phyloP scores from a whole-genome alignment of 2,329 filamentous ascomycete genomes.

The Botrytis fabae region DNA sequence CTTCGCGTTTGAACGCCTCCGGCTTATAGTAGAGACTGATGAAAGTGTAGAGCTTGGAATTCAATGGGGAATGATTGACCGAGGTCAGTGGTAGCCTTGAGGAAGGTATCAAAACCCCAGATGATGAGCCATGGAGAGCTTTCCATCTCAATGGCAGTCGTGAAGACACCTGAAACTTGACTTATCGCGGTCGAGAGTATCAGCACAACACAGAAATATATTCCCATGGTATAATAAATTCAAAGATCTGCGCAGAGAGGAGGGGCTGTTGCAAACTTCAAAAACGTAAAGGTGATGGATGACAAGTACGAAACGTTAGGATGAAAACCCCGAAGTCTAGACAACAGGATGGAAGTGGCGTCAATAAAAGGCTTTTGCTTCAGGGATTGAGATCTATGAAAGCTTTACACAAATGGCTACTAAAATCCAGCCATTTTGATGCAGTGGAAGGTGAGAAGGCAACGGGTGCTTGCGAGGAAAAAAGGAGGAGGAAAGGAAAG shows the following conservation, averaged over 20 bases:
- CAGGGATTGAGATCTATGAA: not conserved
- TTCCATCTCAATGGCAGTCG: not conserved
- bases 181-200: not conserved
- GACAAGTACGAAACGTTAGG: not conserved
- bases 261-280: not conserved
- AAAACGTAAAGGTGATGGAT: not conserved
- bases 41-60: not conserved
- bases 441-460: not conserved
- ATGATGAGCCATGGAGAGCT: too few species aligned
- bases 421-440: not conserved
- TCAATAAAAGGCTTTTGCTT: not conserved
- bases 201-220: not conserved
- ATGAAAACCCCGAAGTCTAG: not conserved
- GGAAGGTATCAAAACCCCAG: too few species aligned
- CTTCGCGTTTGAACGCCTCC: not conserved
- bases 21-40: not conserved
- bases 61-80: not conserved
- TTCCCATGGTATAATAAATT: too few species aligned
- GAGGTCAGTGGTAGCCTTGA: not conserved
- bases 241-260: too few species aligned
- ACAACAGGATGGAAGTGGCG: not conserved
- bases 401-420: not conserved
- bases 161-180: not conserved
- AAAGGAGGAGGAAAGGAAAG: not conserved
- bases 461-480: not conserved